Base-by-base conservation (phyloP, 108 stramenopile species). In the Skeletonema grethae region DNA sequence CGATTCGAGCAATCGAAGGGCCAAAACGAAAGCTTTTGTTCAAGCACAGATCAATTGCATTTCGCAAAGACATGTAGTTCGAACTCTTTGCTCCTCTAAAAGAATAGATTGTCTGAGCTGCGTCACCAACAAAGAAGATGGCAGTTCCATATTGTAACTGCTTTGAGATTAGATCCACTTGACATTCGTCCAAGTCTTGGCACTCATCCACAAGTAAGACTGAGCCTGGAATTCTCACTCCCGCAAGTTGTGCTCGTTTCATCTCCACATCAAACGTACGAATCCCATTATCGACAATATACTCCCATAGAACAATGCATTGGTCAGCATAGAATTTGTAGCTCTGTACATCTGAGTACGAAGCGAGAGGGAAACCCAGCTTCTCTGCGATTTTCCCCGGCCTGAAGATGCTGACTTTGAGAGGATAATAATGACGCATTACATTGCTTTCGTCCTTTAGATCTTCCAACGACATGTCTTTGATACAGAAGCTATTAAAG, bases 81-180 rank as follows among this genome's bases (percentile, higher is more conserved):
- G 63, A 15, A 0, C 73, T 58, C 73, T 70, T 82, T 13, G 84
- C 84, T 25, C 84, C 84, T 11, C 84, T 72, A 36, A 85, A 85
- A 10, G 64, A 50, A 25, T 85, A 85, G n/a, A 85, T 79, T 2
- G 73, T 58, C 59, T 85, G 84, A 0, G 78, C 84, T 6, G 84
- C 73, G 45, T 85, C 84, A 1, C 84, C 84, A 10, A 85, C 82
- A 35, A 85, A 67, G 48, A 74, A 77, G 18, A 79, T 41, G 7
- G 68, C 62, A 12, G 76, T 82, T 7, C 77, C 76, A 69, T 61
- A 70, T 5, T 79, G 24, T 15, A 31, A 64, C 56, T 79, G 83
- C 15, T 36, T 34, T 9, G 43, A 50, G 41, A 84, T 63, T 29
- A 61, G 65, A 29, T 67, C 67, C 30, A 79, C 67, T 32, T 75